phyloP scores from a whole-genome alignment of 108 stramenopile species.

The Cyclotella sp. region DNA sequence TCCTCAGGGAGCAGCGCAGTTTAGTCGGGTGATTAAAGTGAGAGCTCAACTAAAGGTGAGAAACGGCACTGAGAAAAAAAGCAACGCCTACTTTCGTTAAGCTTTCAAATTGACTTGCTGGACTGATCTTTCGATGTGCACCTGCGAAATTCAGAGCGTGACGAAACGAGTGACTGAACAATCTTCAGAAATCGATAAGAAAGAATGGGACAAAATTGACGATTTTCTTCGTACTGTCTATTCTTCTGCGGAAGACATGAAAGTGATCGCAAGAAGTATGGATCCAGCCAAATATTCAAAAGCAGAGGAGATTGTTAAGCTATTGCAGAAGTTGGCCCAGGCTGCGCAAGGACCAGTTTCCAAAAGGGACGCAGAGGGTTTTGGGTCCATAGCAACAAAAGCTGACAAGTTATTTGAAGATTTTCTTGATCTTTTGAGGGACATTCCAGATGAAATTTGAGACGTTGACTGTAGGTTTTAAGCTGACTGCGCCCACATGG shows the following conservation, averaged over 20 bases:
- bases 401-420: constrained; percentile 59
- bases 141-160: constrained; percentile 37
- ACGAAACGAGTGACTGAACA: constrained; percentile 59
- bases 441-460: constrained; percentile 73
- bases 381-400: constrained; percentile 54
- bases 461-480: neutral
- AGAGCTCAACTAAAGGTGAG: constrained; percentile 62
- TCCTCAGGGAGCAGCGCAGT: constrained; percentile 74
- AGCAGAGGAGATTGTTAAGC: constrained; percentile 60
- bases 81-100: neutral
- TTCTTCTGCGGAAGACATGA: constrained; percentile 76
- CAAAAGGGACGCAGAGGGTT: constrained; percentile 61
- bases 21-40: constrained; percentile 68
- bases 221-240: constrained; percentile 69
- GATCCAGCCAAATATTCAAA: constrained; percentile 60
- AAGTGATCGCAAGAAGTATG: constrained; percentile 55
- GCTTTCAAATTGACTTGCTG: neutral
- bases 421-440: constrained; percentile 69
- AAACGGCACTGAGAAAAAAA: neutral
- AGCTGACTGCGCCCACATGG: too few relatives aligned
- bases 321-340: constrained; percentile 69
- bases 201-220: constrained; percentile 79
- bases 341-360: constrained; percentile 65
- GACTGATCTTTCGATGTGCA: too few relatives aligned
- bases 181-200: constrained; percentile 61